Evolutionary conservation across 345 rosid species (phyloP).

Genomic region (Salix brachista): DNA sequence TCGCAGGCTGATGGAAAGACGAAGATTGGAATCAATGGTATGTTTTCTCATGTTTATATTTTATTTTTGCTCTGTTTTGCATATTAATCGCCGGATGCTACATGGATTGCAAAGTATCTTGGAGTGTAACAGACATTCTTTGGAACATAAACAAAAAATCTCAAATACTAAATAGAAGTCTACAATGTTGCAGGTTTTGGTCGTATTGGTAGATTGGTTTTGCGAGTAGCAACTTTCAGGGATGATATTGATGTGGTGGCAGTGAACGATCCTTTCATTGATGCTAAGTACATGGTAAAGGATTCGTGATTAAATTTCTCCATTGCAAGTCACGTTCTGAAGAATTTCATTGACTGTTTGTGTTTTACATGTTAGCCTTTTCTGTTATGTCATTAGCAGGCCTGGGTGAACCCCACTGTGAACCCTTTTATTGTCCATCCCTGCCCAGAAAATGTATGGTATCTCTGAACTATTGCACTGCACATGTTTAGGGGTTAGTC

Average conservation of each 20-base stretch:
- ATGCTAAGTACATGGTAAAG: slow-evolving; percentile 89
- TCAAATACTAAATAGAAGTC: neutral
- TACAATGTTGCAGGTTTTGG: slow-evolving; percentile 74
- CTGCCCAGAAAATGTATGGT: neutral
- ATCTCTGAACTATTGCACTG: neutral
- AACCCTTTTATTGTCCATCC: neutral
- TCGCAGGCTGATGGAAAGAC: slow-evolving; percentile 53
- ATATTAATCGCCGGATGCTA: neutral
- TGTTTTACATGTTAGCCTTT: neutral
- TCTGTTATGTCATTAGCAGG: neutral
- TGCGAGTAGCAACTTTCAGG: slow-evolving; percentile 79
- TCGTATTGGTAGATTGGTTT: slow-evolving; percentile 93
- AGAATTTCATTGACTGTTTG: no score
- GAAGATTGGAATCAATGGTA: slow-evolving; percentile 92
- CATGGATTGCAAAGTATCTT: neutral
- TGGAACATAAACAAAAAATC: neutral
- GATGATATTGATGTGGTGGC: slow-evolving; percentile 90
- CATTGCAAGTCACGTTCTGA: neutral
- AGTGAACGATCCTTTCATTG: slow-evolving; percentile 94
- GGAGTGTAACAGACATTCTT: neutral
- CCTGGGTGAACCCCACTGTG: neutral
- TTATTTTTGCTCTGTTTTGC: neutral
- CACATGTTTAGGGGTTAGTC: neutral
- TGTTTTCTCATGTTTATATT: slow-evolving; percentile 10
- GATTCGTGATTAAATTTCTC: slow-evolving; percentile 1